phyloP scores from a whole-genome alignment of 1,139 yeast species.

The Arxiozyma heterogenica region DNA sequence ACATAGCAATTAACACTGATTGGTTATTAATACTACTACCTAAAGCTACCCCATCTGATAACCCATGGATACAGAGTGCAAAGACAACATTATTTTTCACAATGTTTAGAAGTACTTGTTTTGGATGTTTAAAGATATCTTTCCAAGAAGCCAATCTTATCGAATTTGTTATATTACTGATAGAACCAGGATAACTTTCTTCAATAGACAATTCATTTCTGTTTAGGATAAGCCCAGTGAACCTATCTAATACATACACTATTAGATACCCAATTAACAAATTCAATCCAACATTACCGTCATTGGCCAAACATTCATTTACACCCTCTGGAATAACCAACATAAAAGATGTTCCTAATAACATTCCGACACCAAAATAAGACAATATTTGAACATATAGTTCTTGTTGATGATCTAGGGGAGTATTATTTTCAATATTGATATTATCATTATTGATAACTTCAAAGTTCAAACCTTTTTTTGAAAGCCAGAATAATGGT shows the following conservation, averaged over 20 bases:
- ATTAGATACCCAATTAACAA: slow-evolving; percentile 26
- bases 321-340: slow-evolving; percentile 56
- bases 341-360: slow-evolving; percentile 47
- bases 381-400: slow-evolving; percentile 29
- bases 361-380: slow-evolving; percentile 46
- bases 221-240: slow-evolving; percentile 13
- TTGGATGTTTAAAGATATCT: slow-evolving; percentile 18
- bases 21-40: slow-evolving; percentile 44
- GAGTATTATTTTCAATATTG: not conserved
- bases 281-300: slow-evolving; percentile 28
- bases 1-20: slow-evolving; percentile 38
- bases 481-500: slow-evolving; percentile 26
- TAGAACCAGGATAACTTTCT: not conserved
- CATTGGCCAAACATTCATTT: slow-evolving; percentile 33
- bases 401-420: slow-evolving; percentile 11
- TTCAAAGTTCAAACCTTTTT: not conserved
- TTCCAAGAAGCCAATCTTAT: slow-evolving; percentile 6
- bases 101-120: slow-evolving; percentile 16
- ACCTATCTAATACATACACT: slow-evolving; percentile 25
- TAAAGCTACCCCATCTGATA: slow-evolving; percentile 56
- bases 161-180: not conserved
- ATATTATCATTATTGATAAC: slow-evolving; percentile 3
- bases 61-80: slow-evolving; percentile 50
- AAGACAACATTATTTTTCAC: slow-evolving; percentile 39
- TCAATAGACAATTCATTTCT: not conserved